These are phyloP conservation scores for Dinochytrium kinnereticum DNA, from an alignment of 371 early-diverging fungal genomes.

Conservation along the genomic window DNA sequence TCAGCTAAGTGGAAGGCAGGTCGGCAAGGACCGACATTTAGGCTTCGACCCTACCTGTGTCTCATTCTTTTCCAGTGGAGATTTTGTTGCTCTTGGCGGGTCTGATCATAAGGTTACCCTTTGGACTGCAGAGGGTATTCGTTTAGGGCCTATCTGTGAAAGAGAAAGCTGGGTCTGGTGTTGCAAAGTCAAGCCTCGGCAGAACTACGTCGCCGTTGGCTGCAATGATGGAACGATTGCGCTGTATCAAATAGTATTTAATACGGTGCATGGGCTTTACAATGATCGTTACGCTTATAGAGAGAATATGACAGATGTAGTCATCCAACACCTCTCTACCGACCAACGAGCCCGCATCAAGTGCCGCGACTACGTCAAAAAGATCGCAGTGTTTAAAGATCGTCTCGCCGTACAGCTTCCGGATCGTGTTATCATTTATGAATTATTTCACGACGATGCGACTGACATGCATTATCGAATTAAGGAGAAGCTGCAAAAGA, in stretches of 20 bases:
- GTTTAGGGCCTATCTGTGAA: slow-evolving; percentile 51
- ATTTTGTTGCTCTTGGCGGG: slow-evolving; percentile 56
- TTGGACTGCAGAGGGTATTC: slow-evolving; percentile 58
- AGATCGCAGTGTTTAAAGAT: slow-evolving; percentile 59
- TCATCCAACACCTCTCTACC: slow-evolving; percentile 56
- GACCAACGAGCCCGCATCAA: slow-evolving; percentile 57
- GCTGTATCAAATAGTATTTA: slow-evolving; percentile 52
- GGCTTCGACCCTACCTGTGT: slow-evolving; percentile 54
- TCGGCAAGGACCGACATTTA: slow-evolving; percentile 56
- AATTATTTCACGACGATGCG: slow-evolving; percentile 53
- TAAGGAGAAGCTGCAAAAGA: slow-evolving; percentile 54
- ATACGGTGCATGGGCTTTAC: slow-evolving; percentile 61
- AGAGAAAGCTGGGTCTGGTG: slow-evolving; percentile 58
- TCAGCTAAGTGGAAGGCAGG: slow-evolving; percentile 52
- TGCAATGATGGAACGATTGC: slow-evolving; percentile 56
- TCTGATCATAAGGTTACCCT: slow-evolving; percentile 55
- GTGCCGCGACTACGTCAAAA: slow-evolving; percentile 63
- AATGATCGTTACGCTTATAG: slow-evolving; percentile 59
- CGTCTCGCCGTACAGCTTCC: slow-evolving; percentile 59
- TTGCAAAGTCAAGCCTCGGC: slow-evolving; percentile 49
- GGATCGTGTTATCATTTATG: slow-evolving; percentile 59
- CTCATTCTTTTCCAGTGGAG: slow-evolving; percentile 49
- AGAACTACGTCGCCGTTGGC: slow-evolving; percentile 56
- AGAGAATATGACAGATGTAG: slow-evolving; percentile 62
- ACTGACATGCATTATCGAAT: slow-evolving; percentile 62